Conservation (phyloP, 495 filamentous ascomycete species). For the Aspergillus avenaceus region DNA sequence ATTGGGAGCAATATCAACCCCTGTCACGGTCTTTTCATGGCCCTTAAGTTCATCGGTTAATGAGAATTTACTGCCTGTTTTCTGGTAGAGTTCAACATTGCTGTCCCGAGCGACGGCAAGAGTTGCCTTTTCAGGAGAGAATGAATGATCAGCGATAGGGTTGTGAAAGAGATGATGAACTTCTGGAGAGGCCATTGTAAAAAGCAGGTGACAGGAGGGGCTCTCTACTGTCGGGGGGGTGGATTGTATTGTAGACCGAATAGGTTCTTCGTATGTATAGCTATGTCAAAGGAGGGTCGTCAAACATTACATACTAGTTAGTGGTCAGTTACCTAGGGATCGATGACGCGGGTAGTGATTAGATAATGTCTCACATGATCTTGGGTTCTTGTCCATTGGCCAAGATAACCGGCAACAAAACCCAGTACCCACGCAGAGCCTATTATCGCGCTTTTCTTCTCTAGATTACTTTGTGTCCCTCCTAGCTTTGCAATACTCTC, state of each 20-base stretch:
- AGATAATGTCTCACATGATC: slow-evolving; percentile 27
- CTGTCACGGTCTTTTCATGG: slow-evolving; percentile 94
- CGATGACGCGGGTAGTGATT: slow-evolving; percentile 24
- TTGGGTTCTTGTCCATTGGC: background rate
- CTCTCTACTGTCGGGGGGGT: slow-evolving; percentile 89
- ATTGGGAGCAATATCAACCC: slow-evolving; percentile 89
- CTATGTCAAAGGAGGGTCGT: background rate
- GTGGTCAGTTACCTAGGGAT: background rate
- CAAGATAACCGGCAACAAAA: background rate
- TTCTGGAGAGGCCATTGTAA: slow-evolving; percentile 76
- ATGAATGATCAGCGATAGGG: slow-evolving; percentile 95
- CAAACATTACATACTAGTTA: background rate
- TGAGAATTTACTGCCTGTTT: slow-evolving; percentile 69
- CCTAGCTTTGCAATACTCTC: background rate
- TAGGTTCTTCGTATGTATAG: too few relatives aligned
- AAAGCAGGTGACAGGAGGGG: slow-evolving; percentile 85
- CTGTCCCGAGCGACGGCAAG: slow-evolving; percentile 90
- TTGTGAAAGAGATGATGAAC: slow-evolving; percentile 96
- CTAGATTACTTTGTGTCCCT: background rate
- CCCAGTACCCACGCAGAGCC: too few relatives aligned
- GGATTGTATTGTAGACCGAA: too few relatives aligned
- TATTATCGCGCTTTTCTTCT: background rate
- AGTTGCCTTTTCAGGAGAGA: slow-evolving; percentile 84
- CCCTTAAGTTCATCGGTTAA: slow-evolving; percentile 89
- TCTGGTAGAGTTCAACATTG: slow-evolving; percentile 82